Evolutionary conservation across 2,329 filamentous ascomycete species (phyloP).

Genomic region (Xylariaceae sp.): DNA sequence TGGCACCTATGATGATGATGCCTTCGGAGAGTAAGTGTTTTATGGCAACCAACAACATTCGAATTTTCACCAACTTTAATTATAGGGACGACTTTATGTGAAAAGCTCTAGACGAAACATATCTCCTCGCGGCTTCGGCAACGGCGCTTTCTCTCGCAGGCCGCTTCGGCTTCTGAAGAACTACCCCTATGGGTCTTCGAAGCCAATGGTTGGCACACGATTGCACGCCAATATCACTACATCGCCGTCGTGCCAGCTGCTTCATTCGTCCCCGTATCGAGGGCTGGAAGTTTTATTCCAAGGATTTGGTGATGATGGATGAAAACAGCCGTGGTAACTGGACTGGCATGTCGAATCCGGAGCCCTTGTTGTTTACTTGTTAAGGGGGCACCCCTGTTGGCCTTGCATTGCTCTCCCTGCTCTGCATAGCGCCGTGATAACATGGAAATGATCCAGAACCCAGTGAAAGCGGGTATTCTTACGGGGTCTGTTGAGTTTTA

Average conservation of each 20-base stretch:
- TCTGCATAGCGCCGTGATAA: slow-evolving; percentile 1
- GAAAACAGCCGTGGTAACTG: background rate
- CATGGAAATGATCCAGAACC: background rate
- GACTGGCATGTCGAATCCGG: slow-evolving; percentile 20
- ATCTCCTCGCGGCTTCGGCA: slow-evolving; percentile 28
- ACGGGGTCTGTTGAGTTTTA: background rate
- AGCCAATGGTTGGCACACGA: background rate
- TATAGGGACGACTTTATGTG: slow-evolving; percentile 76
- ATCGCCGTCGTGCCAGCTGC: slow-evolving; percentile 19
- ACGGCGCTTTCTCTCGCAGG: slow-evolving; percentile 14
- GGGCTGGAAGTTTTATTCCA: slow-evolving; percentile 11
- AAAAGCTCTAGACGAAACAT: slow-evolving; percentile 44
- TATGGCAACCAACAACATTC: background rate
- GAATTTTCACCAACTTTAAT: slow-evolving; percentile 8
- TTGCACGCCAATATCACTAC: slow-evolving; percentile 13
- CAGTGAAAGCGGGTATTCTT: background rate
- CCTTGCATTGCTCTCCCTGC: background rate
- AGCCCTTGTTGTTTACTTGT: slow-evolving; percentile 18
- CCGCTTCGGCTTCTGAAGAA: slow-evolving; percentile 14
- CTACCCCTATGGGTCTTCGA: slow-evolving; percentile 1
- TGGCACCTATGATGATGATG: slow-evolving; percentile 79
- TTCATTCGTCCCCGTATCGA: slow-evolving; percentile 6
- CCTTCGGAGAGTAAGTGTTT: slow-evolving; percentile 78
- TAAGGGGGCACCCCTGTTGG: slow-evolving; percentile 3
- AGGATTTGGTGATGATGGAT: slow-evolving; percentile 28